phyloP scores from a whole-genome alignment of 345 rosid species.

The Turritis glabra region DNA sequence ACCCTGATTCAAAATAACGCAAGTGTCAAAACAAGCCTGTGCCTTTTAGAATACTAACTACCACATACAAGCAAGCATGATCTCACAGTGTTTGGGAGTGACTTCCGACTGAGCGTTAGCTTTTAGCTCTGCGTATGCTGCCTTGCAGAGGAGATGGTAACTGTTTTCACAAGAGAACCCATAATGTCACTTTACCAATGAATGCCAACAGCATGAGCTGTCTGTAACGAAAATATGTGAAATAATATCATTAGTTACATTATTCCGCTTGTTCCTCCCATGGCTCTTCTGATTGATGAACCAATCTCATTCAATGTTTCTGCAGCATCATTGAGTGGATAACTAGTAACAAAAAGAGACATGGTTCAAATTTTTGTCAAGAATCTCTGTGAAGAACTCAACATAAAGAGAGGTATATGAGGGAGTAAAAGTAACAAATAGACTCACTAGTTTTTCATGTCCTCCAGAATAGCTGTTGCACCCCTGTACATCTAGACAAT shows the following conservation, averaged over 20 bases:
- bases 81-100: constrained; percentile 79
- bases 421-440: constrained; percentile 8
- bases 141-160: constrained; percentile 79
- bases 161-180: constrained; percentile 44
- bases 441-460: constrained; percentile 77
- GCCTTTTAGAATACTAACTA: constrained; percentile 4
- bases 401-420: neutral
- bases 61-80: constrained; percentile 15
- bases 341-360: constrained; percentile 51
- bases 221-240: neutral
- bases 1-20: constrained; percentile 56
- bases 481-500: constrained; percentile 79
- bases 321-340: constrained; percentile 88
- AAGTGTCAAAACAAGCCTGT: constrained; percentile 13
- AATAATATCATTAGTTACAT: constrained; percentile 47
- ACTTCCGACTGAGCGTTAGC: constrained; percentile 49
- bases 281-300: constrained; percentile 73
- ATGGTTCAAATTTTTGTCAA: neutral
- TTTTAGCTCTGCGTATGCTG: constrained; percentile 80
- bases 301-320: constrained; percentile 93
- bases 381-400: constrained; percentile 18
- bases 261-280: constrained; percentile 99
- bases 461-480: constrained; percentile 80
- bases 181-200: neutral
- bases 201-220: constrained; percentile 23